Evolutionary conservation across 768 basidiomycete genomes (phyloP).

Genomic region (Leccinum obscurum): DNA sequence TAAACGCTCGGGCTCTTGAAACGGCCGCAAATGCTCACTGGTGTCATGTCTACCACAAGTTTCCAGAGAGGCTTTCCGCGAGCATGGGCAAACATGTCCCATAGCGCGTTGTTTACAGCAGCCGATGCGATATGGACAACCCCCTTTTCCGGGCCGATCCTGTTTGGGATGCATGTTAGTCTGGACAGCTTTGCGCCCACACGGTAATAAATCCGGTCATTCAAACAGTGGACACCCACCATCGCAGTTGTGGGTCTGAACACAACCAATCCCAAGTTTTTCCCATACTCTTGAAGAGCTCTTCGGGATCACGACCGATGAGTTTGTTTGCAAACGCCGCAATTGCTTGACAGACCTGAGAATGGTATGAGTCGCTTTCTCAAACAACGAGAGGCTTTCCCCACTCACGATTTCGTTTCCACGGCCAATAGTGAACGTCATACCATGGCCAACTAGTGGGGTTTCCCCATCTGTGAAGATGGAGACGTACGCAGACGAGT

Average conservation of each 20-base stretch:
- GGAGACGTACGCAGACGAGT: conserved; percentile 89
- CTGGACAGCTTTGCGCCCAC: not conserved
- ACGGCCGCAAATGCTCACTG: conserved; percentile 39
- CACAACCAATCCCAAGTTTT: conserved; percentile 85
- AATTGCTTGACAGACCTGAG: conserved; percentile 80
- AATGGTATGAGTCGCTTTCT: conserved; percentile 5
- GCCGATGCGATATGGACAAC: conserved; percentile 90
- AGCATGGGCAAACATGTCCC: conserved; percentile 89
- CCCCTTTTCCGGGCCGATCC: conserved; percentile 94
- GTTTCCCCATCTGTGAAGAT: conserved; percentile 64
- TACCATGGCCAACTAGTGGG: conserved; percentile 82
- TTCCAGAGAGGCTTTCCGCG: conserved; percentile 92
- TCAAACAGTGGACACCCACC: conserved; percentile 43
- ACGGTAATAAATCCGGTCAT: not conserved
- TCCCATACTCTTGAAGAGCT: conserved; percentile 88
- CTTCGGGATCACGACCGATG: conserved; percentile 77
- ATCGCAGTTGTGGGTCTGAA: conserved; percentile 88
- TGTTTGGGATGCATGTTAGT: conserved; percentile 27
- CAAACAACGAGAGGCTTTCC: not conserved
- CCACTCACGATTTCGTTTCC: conserved; percentile 87
- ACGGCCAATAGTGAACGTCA: conserved; percentile 94
- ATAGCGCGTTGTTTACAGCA: conserved; percentile 89
- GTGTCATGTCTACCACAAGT: conserved; percentile 86
- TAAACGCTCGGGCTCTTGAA: not conserved
- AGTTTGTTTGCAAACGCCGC: conserved; percentile 77